A percentile compares a stretch with the other conserved stretches of the same genome.
These are phyloP conservation scores for Moricandia arvensis DNA, from an alignment of 345 rosid species.

Conservation along the genomic window DNA sequence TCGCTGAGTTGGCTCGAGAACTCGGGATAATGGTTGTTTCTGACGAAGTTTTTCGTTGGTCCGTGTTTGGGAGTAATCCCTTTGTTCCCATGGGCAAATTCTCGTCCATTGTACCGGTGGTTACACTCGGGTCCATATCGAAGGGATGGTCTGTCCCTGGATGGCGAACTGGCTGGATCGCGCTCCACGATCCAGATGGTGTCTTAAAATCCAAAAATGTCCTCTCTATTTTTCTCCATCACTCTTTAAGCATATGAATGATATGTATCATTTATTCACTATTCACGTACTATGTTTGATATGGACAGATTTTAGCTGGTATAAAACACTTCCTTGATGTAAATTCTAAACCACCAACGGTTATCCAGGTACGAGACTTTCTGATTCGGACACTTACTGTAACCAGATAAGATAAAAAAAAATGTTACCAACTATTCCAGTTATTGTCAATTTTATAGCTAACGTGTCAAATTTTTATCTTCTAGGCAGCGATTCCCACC, in stretches of 20 bases:
- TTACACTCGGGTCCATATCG: constrained; percentile 56
- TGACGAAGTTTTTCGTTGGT: constrained; percentile 53
- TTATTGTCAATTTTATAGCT: background rate
- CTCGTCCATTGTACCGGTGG: constrained; percentile 48
- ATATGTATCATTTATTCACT: background rate
- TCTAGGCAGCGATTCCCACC: constrained; percentile 60
- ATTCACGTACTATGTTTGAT: background rate
- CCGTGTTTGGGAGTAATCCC: constrained; percentile 43
- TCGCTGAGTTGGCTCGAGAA: constrained; percentile 48
- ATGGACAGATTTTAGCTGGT: constrained; percentile 42
- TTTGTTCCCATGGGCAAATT: constrained; percentile 52
- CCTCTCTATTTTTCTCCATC: background rate
- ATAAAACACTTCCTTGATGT: constrained; percentile 36
- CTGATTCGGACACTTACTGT: background rate
- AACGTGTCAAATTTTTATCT: background rate
- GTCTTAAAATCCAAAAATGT: constrained; percentile 40
- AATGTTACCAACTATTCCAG: background rate
- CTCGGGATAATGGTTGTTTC: constrained; percentile 51
- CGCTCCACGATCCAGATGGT: constrained; percentile 40
- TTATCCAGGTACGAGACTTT: constrained; percentile 39
- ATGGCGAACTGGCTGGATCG: constrained; percentile 63
- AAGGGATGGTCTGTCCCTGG: constrained; percentile 64
- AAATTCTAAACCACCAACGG: constrained; percentile 44
- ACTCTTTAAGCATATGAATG: background rate
- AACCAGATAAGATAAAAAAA: background rate